Percentiles rank a stretch among this genome's conserved stretches.
Evolutionary conservation across 768 basidiomycete species (phyloP).

Genomic region (Fibroporia radiculosa): DNA sequence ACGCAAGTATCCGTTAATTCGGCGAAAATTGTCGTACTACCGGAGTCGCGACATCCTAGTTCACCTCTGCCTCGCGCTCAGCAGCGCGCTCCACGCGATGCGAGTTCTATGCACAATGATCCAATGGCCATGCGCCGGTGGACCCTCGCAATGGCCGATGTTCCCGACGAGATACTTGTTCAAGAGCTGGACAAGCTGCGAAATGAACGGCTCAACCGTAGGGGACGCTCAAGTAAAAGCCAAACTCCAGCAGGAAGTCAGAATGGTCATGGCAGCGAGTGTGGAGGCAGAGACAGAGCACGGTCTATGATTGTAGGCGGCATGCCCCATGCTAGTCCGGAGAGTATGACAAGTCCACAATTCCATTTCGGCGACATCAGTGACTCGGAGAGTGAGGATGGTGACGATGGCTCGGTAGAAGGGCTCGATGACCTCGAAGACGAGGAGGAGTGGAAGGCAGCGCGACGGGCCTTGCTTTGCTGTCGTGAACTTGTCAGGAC

Average conservation of each 20-base stretch:
- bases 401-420: slow-evolving; percentile 5
- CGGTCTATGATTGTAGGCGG: slow-evolving; percentile 13
- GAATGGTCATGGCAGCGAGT: slow-evolving; percentile 12
- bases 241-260: slow-evolving; percentile 6
- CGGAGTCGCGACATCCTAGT: neutral
- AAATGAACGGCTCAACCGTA: slow-evolving; percentile 15
- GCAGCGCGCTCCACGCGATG: neutral
- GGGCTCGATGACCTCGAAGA: slow-evolving; percentile 12
- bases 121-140: slow-evolving; percentile 21
- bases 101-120: slow-evolving; percentile 10
- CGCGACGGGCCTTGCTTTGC: slow-evolving; percentile 33
- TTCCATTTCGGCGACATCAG: slow-evolving; percentile 15
- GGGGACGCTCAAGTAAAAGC: slow-evolving; percentile 3
- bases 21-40: neutral
- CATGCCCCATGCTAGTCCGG: neutral
- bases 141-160: slow-evolving; percentile 27
- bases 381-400: slow-evolving; percentile 15
- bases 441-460: slow-evolving; percentile 29
- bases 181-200: slow-evolving; percentile 23
- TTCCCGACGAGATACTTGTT: slow-evolving; percentile 24
- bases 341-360: slow-evolving; percentile 5
- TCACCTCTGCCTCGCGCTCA: neutral
- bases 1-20: neutral
- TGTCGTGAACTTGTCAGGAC: slow-evolving; percentile 43
- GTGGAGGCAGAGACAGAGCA: slow-evolving; percentile 3